A percentile compares a stretch with the other conserved stretches of the same genome.
phyloP scores from a whole-genome alignment of 371 early-diverging fungal genomes.

The Mortierella sp. region DNA sequence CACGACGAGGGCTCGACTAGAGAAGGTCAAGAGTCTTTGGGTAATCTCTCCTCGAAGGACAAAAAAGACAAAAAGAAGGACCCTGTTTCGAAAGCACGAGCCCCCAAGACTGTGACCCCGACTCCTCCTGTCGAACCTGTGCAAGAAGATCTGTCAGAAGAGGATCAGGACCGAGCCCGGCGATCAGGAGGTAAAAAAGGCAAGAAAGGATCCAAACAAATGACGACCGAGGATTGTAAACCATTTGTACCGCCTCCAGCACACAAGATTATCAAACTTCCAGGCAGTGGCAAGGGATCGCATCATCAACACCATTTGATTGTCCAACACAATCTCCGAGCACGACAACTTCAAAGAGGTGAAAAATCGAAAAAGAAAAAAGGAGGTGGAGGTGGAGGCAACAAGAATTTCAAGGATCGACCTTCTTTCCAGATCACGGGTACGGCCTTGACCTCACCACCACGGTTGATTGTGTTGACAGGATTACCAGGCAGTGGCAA shows the following conservation, averaged over 20 bases:
- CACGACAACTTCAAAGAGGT: slow-evolving; percentile 45
- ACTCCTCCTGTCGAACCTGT: not conserved
- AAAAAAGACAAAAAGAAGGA: slow-evolving; percentile 27
- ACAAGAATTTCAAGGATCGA: slow-evolving; percentile 36
- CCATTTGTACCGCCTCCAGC: slow-evolving; percentile 40
- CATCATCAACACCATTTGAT: slow-evolving; percentile 50
- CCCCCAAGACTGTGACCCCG: slow-evolving; percentile 8
- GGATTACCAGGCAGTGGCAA: slow-evolving; percentile 63
- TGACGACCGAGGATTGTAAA: slow-evolving; percentile 20
- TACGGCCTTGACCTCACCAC: slow-evolving; percentile 29
- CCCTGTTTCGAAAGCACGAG: not conserved
- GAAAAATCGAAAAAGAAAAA: slow-evolving; percentile 43
- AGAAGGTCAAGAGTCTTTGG: too few relatives aligned
- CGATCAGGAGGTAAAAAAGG: slow-evolving; percentile 45
- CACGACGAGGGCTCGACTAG: too few relatives aligned
- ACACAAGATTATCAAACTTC: slow-evolving; percentile 47
- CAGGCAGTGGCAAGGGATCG: slow-evolving; percentile 29
- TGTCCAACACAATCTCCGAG: slow-evolving; percentile 48
- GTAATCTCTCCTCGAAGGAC: slow-evolving; percentile 12
- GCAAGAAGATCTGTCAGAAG: slow-evolving; percentile 20
- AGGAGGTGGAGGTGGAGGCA: slow-evolving; percentile 7
- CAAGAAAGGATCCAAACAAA: slow-evolving; percentile 27
- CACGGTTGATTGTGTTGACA: slow-evolving; percentile 53
- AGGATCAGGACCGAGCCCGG: slow-evolving; percentile 23
- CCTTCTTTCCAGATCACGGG: slow-evolving; percentile 32